A percentile compares a stretch with the other conserved stretches of the same genome.
Evolutionary conservation across 2,329 filamentous ascomycete species (phyloP).

Genomic region (Botrytis porri): DNA sequence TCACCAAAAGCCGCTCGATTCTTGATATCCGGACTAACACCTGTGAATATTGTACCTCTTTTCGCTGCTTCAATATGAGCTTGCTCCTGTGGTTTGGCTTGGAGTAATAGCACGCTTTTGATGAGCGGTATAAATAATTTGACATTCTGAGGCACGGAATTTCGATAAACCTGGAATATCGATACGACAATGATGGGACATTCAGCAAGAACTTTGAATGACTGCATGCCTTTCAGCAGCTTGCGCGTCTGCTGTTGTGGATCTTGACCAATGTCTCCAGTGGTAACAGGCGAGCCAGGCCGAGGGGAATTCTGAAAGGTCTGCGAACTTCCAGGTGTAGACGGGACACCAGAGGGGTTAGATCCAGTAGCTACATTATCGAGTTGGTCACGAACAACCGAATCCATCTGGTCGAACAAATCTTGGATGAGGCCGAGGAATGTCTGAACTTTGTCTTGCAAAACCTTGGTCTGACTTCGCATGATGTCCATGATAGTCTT

Average conservation of each 20-base stretch:
- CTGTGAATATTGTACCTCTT: constrained; percentile 80
- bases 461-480: constrained; percentile 82
- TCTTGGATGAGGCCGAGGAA: constrained; percentile 93
- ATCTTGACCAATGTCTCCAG: constrained; percentile 78
- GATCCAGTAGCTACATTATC: constrained; percentile 69
- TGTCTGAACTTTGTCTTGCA: constrained; percentile 77
- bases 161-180: constrained; percentile 90
- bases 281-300: constrained; percentile 83
- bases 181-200: constrained; percentile 99
- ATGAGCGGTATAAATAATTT: constrained; percentile 91
- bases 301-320: constrained; percentile 76
- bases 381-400: constrained; percentile 91
- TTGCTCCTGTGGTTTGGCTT: constrained; percentile 89
- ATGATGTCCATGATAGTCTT: constrained; percentile 98
- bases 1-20: constrained; percentile 94
- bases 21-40: constrained; percentile 89
- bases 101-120: constrained; percentile 80
- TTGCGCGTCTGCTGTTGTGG: constrained; percentile 77
- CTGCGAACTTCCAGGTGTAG: constrained; percentile 64
- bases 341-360: constrained; percentile 53
- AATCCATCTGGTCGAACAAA: constrained; percentile 92
- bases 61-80: constrained; percentile 82
- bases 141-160: constrained; percentile 77
- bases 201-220: constrained; percentile 96
- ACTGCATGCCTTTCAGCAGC: constrained; percentile 91